These are phyloP conservation scores for Boletus eberwhitei DNA, from an alignment of 768 basidiomycete species.

Conservation along the genomic window DNA sequence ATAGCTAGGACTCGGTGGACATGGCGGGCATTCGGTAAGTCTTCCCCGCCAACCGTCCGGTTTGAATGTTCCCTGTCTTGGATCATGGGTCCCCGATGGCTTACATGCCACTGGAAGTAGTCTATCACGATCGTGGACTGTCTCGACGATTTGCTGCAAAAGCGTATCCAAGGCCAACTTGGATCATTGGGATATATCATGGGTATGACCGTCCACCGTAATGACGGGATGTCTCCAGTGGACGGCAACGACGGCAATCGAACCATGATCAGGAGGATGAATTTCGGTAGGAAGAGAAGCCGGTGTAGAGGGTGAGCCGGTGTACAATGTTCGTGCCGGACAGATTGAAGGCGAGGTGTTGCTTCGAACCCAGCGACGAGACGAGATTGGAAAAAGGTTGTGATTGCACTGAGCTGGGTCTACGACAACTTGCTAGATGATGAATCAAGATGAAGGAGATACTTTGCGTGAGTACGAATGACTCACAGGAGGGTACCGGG, in stretches of 20 bases:
- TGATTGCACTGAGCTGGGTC: neutral
- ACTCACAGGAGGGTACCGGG: too few relatives aligned
- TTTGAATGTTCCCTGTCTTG: neutral
- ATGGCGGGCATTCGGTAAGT: neutral
- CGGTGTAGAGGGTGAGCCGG: too few relatives aligned
- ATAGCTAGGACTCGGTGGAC: neutral
- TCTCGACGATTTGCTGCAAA: neutral
- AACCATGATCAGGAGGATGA: too few relatives aligned
- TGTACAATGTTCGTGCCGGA: too few relatives aligned
- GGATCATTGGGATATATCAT: neutral
- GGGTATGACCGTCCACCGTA: neutral
- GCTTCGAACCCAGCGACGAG: neutral
- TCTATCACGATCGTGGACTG: too few relatives aligned
- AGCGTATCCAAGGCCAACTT: neutral
- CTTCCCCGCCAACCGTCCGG: neutral
- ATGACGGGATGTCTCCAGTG: too few relatives aligned
- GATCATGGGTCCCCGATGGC: neutral
- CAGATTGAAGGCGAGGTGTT: too few relatives aligned
- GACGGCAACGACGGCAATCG: too few relatives aligned
- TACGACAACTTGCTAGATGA: neutral
- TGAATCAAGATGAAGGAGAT: neutral
- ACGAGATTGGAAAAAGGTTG: neutral
- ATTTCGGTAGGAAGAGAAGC: too few relatives aligned
- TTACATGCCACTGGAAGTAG: neutral
- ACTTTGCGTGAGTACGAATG: too few relatives aligned